Evolutionary conservation across 495 filamentous ascomycete species (phyloP), one percentile per base, ranked within the genome.

Genomic region (Podospora tetraspora): DNA sequence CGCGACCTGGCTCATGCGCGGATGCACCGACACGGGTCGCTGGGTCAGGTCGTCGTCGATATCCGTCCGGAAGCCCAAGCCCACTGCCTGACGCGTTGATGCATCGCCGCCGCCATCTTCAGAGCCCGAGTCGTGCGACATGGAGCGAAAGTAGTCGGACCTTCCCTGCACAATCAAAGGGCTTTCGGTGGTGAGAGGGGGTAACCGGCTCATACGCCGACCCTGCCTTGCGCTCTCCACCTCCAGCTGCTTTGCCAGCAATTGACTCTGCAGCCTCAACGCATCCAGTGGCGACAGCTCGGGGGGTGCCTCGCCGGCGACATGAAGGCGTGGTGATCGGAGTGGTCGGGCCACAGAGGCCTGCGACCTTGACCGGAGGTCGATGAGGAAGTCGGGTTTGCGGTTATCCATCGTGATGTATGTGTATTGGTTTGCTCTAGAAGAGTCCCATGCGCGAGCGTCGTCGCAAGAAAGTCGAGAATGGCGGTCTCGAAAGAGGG

Each of bases 261-360:
- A 76, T 62, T 93, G 89, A 67, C 93, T 93, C 70, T 97, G 94
- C 68, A 92, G 85, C 21, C 92, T 93, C 70, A 99, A 92, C 56
- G 95, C 94, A 83, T 98, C 95, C 60, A 99, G 86, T 19, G 95
- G 95, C 2, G 95, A 98, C 61, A 97, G 86, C 32, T 93, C 90
- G 19, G 95, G 95, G 34, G 95, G 94, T 11, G 93, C 84, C 72
- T 97, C 95, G 61, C 94, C 95, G 62, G 91, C 89, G 64, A 89
- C 83, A 75, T 94, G 91, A 69, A 94, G 81, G 63, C 90, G 87
- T 57, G 91, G 90, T 3, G 90, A 92, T 63, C 83, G 82, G 7
- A 90, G 79, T 12, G 86, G 80, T 52, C 84, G 79, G 29, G 81
- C 80, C 78, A 85, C 76, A 23, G 87, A 85, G 21, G 85, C 83